Conservation (phyloP, 2,329 filamentous ascomycete species). For the Furcasterigmium furcatum region DNA sequence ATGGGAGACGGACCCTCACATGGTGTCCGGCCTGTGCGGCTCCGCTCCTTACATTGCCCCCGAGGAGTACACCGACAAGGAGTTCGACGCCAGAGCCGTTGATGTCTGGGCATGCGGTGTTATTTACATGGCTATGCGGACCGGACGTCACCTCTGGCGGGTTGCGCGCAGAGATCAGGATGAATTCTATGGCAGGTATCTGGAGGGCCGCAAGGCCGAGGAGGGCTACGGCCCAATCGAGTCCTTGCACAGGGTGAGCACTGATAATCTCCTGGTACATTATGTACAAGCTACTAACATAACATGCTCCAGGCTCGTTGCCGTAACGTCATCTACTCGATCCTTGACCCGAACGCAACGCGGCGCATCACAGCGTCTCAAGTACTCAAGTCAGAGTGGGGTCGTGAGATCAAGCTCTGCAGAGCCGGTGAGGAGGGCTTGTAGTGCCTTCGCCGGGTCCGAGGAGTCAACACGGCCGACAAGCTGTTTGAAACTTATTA, state of each 20-base stretch:
- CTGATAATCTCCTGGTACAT: neutral
- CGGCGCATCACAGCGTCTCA: conserved; percentile 94
- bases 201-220: conserved; percentile 89
- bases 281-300: conserved; percentile 2
- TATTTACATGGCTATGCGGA: conserved; percentile 99
- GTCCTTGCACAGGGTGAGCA: conserved; percentile 84
- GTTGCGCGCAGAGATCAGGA: conserved; percentile 97
- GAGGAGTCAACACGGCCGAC: no score
- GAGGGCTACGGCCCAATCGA: conserved; percentile 97
- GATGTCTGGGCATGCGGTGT: conserved; percentile 98
- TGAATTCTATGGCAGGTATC: conserved; percentile 92
- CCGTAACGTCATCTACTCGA: conserved; percentile 98
- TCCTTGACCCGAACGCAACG: conserved; percentile 89
- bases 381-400: conserved; percentile 97
- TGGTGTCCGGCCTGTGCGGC: conserved; percentile 95
- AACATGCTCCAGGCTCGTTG: conserved; percentile 72
- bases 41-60: conserved; percentile 97
- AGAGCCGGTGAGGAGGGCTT: conserved; percentile 95
- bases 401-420: conserved; percentile 94
- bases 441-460: conserved; percentile 42
- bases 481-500: no score
- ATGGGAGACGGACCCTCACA: conserved; percentile 97
- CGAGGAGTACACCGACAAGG: conserved; percentile 91
- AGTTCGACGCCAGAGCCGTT: conserved; percentile 96
- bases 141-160: conserved; percentile 91